Percentiles rank a stretch among this genome's conserved stretches.
These are phyloP conservation scores for Penicillium sp. DNA, from an alignment of 2,329 filamentous ascomycete species.

Conservation along the genomic window DNA sequence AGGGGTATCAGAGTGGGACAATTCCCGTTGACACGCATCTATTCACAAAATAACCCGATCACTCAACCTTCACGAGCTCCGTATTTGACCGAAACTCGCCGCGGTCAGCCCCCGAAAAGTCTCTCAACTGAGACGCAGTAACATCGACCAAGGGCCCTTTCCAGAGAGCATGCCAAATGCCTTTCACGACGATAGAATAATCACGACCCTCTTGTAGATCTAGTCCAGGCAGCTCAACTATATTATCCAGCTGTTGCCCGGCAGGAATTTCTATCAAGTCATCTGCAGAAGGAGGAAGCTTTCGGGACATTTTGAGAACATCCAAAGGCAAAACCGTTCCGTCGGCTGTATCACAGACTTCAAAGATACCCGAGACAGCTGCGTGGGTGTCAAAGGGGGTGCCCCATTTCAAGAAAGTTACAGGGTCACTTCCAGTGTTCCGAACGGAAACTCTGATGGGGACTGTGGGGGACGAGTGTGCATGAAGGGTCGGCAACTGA, in stretches of 20 bases:
- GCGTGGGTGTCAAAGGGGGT: constrained; percentile 40
- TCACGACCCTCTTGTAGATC: constrained; percentile 32
- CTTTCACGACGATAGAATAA: constrained; percentile 37
- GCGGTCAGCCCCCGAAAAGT: constrained; percentile 19
- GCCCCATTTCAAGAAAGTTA: constrained; percentile 43
- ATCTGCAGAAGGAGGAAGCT: constrained; percentile 31
- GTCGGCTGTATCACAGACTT: constrained; percentile 27
- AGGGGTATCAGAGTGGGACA: background rate
- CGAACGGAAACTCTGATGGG: constrained; percentile 31
- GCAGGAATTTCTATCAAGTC: constrained; percentile 37
- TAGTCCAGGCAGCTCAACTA: constrained; percentile 31
- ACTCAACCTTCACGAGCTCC: constrained; percentile 18
- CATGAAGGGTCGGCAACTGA: constrained; percentile 15
- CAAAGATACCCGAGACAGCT: constrained; percentile 34
- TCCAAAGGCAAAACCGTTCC: constrained; percentile 28
- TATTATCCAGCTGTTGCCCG: constrained; percentile 22
- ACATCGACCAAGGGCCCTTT: constrained; percentile 25
- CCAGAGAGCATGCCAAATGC: constrained; percentile 43
- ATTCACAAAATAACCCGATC: constrained; percentile 1
- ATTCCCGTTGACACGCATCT: background rate
- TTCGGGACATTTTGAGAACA: constrained; percentile 37
- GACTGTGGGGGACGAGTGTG: constrained; percentile 20
- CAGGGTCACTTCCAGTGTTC: constrained; percentile 29
- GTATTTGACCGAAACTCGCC: constrained; percentile 32
- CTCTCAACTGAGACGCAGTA: constrained; percentile 24